Conservation (phyloP, 2,329 filamentous ascomycete species). For the Aspergillus nomiae region DNA sequence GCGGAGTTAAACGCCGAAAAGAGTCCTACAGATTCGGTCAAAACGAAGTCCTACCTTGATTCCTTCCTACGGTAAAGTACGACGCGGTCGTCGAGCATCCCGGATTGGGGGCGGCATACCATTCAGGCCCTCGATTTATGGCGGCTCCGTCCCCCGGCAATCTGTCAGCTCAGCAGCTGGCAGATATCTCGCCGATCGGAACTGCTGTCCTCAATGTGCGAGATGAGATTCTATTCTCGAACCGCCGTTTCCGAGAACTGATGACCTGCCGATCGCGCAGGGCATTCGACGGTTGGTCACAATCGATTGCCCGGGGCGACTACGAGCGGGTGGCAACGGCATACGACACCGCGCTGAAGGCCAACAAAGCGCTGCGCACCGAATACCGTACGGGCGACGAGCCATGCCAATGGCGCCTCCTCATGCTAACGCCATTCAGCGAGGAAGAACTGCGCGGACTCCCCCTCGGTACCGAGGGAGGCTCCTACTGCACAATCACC, state of each 20-base stretch:
- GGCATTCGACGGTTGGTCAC: conserved; percentile 19
- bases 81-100: not conserved
- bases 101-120: not conserved
- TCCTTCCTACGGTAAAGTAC: not conserved
- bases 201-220: conserved; percentile 23
- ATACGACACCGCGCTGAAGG: conserved; percentile 11
- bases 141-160: not conserved
- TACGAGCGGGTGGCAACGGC: conserved; percentile 13
- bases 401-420: conserved; percentile 20
- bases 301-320: conserved; percentile 24
- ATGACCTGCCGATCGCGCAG: conserved; percentile 5
- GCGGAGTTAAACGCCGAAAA: not conserved
- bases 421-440: conserved; percentile 20
- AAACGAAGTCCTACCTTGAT: not conserved
- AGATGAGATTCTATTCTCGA: conserved; percentile 23
- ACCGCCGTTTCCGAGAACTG: conserved; percentile 24
- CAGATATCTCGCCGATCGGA: conserved; percentile 28
- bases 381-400: conserved; percentile 25
- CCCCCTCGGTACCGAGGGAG: conserved; percentile 5
- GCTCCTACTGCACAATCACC: conserved; percentile 58
- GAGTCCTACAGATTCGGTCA: not conserved
- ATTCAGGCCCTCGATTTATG: not conserved
- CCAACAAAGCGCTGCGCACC: conserved; percentile 18
- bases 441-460: conserved; percentile 15
- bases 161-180: conserved; percentile 27